A percentile compares a stretch with the other conserved stretches of the same genome.
Conservation (phyloP, 352 stramenopile species). For the Phytophthora idaei region DNA sequence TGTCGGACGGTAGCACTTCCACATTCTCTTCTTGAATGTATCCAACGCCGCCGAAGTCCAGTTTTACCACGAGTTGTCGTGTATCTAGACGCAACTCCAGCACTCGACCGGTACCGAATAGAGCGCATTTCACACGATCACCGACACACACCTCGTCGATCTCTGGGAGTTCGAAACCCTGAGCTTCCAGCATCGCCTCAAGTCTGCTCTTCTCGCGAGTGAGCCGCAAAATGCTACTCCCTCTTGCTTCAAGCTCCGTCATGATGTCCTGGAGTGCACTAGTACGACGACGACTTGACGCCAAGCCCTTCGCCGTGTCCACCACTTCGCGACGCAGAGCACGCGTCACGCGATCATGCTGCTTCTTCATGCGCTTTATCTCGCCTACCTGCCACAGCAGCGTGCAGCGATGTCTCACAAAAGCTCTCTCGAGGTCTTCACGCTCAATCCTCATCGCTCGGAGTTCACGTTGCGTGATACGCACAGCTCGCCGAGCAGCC, state of each 20-base stretch:
- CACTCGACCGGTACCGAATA: conserved; percentile 55
- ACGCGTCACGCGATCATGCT: conserved; percentile 65
- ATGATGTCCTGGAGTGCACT: conserved; percentile 83
- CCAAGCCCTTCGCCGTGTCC: conserved; percentile 57
- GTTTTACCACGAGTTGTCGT: conserved; percentile 49
- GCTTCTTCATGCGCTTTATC: conserved; percentile 76
- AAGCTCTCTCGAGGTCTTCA: conserved; percentile 77
- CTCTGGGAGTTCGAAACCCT: conserved; percentile 52
- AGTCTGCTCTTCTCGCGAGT: conserved; percentile 72
- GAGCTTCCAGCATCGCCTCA: conserved; percentile 50
- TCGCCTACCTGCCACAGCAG: conserved; percentile 68
- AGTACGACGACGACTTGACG: conserved; percentile 71
- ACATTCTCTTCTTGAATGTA: conserved; percentile 68
- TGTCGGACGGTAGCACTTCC: conserved; percentile 57
- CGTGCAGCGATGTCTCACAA: conserved; percentile 67
- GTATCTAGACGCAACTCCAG: conserved; percentile 43
- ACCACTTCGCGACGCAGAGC: conserved; percentile 52
- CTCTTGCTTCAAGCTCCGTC: conserved; percentile 72
- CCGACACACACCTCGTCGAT: conserved; percentile 70
- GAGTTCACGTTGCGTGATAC: conserved; percentile 78
- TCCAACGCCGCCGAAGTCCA: conserved; percentile 47
- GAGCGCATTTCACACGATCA: conserved; percentile 51
- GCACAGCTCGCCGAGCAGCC: conserved; percentile 65
- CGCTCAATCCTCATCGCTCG: conserved; percentile 70
- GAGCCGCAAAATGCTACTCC: conserved; percentile 54